Evolutionary conservation across 805 yeast genomes (phyloP).

Genomic region (Deakozyma indianensis): DNA sequence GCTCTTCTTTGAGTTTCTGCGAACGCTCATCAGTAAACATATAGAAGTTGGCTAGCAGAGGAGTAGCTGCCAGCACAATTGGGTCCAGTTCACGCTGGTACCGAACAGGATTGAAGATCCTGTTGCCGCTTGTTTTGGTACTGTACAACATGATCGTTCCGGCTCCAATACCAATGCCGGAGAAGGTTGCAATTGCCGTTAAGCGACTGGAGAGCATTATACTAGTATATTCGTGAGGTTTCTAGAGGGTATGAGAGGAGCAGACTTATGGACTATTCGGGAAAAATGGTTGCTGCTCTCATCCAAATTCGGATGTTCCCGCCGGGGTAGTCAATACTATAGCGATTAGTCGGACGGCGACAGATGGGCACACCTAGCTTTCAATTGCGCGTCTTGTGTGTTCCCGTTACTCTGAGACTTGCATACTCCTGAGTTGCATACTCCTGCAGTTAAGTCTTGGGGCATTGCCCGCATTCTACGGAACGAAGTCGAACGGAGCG

Average conservation of each 20-base stretch:
- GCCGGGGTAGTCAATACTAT: no score
- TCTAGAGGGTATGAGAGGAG: not conserved
- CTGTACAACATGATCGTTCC: constrained; percentile 1
- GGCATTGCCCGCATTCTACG: no score
- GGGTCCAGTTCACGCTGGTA: constrained; percentile 46
- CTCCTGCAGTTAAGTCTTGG: no score
- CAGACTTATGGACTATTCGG: no score
- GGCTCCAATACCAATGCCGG: not conserved
- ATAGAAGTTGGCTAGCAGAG: constrained; percentile 60
- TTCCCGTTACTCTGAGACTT: no score
- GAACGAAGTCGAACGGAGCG: no score
- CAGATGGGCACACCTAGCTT: no score
- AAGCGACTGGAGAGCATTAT: not conserved
- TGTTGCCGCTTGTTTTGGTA: constrained; percentile 16
- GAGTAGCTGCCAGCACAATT: constrained; percentile 34
- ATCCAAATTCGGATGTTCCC: no score
- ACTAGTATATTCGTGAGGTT: not conserved
- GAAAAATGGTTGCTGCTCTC: not conserved
- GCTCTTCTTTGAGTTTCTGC: constrained; percentile 45
- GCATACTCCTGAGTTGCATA: no score
- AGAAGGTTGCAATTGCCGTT: not conserved
- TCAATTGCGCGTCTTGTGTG: no score
- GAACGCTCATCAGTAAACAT: constrained; percentile 47
- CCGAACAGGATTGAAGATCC: constrained; percentile 40
- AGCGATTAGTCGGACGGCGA: no score